A percentile compares a stretch with the other conserved stretches of the same genome.
phyloP scores from a whole-genome alignment of 83 land plant genomes.

The Thuja plicata region DNA sequence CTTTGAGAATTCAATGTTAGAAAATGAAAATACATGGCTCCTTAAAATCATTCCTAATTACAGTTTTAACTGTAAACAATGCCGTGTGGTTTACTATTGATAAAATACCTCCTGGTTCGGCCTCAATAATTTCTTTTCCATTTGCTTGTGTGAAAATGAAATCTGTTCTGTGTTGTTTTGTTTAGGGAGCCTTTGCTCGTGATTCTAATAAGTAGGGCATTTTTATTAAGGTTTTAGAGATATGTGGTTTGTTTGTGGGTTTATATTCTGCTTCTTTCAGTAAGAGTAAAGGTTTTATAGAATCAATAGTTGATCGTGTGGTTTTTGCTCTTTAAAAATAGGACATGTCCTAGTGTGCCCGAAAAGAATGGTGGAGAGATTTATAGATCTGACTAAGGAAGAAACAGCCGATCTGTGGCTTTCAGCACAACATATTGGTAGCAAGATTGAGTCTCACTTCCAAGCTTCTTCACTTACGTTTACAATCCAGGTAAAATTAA shows the following conservation, averaged over 20 bases:
- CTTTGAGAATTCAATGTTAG: background rate
- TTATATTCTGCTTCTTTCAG: background rate
- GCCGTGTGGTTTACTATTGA: background rate
- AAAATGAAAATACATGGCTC: background rate
- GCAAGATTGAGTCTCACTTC: constrained; percentile 61
- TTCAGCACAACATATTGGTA: constrained; percentile 70
- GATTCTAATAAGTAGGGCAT: background rate
- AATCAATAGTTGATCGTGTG: background rate
- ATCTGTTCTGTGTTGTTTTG: background rate
- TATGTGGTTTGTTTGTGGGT: background rate
- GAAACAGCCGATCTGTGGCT: constrained; percentile 86
- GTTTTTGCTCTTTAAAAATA: constrained; percentile 24
- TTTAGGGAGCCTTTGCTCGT: background rate
- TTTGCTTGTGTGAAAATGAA: background rate
- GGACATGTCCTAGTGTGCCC: constrained; percentile 87
- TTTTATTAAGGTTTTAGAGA: background rate
- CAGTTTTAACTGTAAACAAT: background rate
- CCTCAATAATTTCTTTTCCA: background rate
- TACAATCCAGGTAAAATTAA: constrained; percentile 65
- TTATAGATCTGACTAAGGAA: constrained; percentile 68
- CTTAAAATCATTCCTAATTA: background rate
- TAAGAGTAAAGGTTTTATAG: background rate
- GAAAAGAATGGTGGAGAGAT: constrained; percentile 69
- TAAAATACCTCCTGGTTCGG: background rate
- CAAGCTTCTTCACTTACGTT: constrained; percentile 81